Percentiles rank a stretch among this genome's conserved stretches.
phyloP scores from a whole-genome alignment of 768 basidiomycete genomes.

The Amanita pseudoporphyria region DNA sequence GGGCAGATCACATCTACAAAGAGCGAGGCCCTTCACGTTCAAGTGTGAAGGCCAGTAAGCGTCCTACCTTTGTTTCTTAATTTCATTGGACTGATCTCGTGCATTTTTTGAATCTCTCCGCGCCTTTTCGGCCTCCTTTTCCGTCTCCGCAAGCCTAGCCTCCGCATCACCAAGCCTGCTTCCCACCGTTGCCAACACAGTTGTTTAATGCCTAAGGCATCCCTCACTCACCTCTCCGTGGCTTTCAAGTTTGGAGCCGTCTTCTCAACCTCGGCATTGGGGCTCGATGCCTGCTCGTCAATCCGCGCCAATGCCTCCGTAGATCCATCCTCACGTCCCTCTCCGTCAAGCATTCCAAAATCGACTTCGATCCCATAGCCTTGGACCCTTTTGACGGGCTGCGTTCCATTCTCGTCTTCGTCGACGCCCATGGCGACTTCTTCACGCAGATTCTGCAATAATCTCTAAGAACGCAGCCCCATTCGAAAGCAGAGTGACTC shows the following conservation, averaged over 20 bases:
- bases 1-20: conserved; percentile 63
- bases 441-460: conserved; percentile 62
- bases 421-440: conserved; percentile 91
- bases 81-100: conserved; percentile 85
- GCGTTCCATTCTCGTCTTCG: conserved; percentile 75
- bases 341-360: conserved; percentile 65
- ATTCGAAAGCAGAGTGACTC: conserved; percentile 8
- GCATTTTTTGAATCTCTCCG: conserved; percentile 83
- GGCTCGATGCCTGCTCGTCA: conserved; percentile 61
- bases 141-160: conserved; percentile 76
- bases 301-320: conserved; percentile 59
- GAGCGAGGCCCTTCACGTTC: neutral
- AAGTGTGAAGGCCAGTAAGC: neutral
- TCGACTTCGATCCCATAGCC: conserved; percentile 90
- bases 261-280: conserved; percentile 74
- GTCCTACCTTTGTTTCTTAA: conserved; percentile 67
- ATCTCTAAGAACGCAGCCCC: conserved; percentile 6
- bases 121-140: conserved; percentile 87
- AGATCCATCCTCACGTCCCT: conserved; percentile 62
- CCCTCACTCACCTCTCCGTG: conserved; percentile 58
- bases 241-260: conserved; percentile 98
- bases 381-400: conserved; percentile 57
- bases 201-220: too few relatives aligned
- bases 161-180: conserved; percentile 78
- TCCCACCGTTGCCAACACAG: neutral